phyloP scores from a whole-genome alignment of 1,284 basidiomycete genomes.

The Schizophyllum amplum region DNA sequence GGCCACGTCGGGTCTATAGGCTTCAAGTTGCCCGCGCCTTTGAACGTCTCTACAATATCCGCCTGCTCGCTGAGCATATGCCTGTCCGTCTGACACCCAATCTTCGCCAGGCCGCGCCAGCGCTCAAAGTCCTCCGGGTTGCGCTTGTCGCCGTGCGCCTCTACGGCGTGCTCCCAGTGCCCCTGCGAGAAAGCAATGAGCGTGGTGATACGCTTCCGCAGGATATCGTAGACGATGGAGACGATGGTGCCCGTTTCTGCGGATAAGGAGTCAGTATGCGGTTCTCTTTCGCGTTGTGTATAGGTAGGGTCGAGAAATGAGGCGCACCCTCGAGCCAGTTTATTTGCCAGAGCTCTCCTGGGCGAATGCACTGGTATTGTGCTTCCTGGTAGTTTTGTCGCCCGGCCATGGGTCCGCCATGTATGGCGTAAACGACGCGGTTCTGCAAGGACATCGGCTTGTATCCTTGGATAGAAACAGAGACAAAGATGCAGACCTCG shows the following conservation, averaged over 20 bases:
- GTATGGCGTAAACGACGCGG: neutral
- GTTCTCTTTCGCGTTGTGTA: too few species aligned
- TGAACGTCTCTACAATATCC: neutral
- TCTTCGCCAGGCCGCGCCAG: neutral
- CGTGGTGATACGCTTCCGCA: neutral
- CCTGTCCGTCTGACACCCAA: neutral
- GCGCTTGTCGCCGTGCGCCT: neutral
- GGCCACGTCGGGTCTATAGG: neutral
- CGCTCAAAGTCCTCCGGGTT: neutral
- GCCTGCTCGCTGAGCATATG: neutral
- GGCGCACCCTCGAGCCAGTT: neutral
- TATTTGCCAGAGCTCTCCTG: neutral
- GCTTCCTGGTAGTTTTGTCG: neutral
- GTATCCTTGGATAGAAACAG: neutral
- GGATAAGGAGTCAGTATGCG: neutral
- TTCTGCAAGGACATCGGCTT: neutral
- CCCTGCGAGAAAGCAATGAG: neutral
- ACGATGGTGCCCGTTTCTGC: neutral
- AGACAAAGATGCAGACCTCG: neutral
- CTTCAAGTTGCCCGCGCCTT: neutral
- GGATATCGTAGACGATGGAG: neutral
- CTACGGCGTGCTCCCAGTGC: neutral
- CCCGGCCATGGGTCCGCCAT: neutral
- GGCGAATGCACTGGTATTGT: neutral
- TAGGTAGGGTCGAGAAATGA: too few species aligned